These are phyloP conservation scores for Herpetospermum pedunculosum DNA, from an alignment of 306 rosid genomes.

Conservation along the genomic window DNA sequence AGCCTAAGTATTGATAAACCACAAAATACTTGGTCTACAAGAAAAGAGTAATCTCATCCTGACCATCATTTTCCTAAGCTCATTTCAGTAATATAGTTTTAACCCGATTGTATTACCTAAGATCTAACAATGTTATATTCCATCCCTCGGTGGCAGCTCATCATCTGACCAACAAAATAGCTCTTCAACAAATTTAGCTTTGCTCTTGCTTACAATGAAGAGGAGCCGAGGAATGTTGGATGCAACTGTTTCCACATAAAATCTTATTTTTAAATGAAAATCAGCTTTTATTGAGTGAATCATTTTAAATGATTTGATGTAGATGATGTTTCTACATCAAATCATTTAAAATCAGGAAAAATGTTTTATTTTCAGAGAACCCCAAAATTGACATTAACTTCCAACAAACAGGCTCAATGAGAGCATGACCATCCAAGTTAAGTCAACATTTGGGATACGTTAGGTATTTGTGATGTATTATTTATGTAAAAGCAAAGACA, in stretches of 20 bases:
- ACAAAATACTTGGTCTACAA: too few species aligned
- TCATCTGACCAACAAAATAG: background rate
- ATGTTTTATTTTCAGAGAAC: background rate
- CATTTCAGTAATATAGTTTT: background rate
- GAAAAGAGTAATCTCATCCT: background rate
- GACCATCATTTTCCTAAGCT: background rate
- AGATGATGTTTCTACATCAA: background rate
- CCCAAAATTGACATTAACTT: background rate
- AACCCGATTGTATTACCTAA: background rate
- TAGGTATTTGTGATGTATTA: too few species aligned
- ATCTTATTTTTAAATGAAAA: background rate
- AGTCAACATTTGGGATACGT: too few species aligned
- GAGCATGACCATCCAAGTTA: background rate
- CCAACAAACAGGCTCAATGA: background rate
- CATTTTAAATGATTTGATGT: too few species aligned
- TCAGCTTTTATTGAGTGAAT: background rate
- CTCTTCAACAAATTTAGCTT: background rate
- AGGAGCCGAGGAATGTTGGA: background rate
- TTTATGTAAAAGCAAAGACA: too few species aligned
- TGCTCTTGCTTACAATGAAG: background rate
- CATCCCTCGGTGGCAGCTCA: background rate
- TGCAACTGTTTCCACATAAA: background rate
- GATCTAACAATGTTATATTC: background rate
- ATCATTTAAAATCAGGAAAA: background rate
- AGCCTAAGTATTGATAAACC: background rate